phyloP scores from a whole-genome alignment of 495 filamentous ascomycete genomes.

The Aspergillus nidulans region DNA sequence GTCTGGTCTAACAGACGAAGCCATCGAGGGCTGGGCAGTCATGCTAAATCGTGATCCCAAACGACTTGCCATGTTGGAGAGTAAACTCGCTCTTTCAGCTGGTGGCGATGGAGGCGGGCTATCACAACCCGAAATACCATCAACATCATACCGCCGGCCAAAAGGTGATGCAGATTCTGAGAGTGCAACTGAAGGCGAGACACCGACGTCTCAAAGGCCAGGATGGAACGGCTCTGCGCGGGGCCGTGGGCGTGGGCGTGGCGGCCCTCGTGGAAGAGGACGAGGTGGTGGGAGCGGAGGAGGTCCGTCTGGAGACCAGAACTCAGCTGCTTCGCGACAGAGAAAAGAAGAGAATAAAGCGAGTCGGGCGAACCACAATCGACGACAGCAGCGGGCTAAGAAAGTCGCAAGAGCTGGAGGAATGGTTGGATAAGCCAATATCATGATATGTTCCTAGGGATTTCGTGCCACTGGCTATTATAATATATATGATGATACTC shows the following conservation, averaged over 20 bases:
- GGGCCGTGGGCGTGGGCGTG: conserved; percentile 23
- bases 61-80: conserved; percentile 60
- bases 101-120: conserved; percentile 34
- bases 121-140: conserved; percentile 53
- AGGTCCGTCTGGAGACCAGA: conserved; percentile 46
- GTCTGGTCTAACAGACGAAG: conserved; percentile 89
- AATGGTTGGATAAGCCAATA: conserved; percentile 10
- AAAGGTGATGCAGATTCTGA: conserved; percentile 28
- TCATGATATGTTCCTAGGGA: not conserved
- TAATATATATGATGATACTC: not conserved
- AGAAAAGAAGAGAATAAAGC: conserved; percentile 77
- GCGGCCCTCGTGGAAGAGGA: conserved; percentile 37
- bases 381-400: conserved; percentile 67
- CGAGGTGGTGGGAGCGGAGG: conserved; percentile 54
- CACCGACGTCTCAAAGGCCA: conserved; percentile 13
- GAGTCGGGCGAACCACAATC: conserved; percentile 71
- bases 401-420: conserved; percentile 68
- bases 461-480: not conserved
- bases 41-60: conserved; percentile 74
- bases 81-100: conserved; percentile 54
- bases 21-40: conserved; percentile 87
- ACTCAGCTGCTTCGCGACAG: conserved; percentile 56
- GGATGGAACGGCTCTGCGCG: conserved; percentile 27
- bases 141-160: conserved; percentile 53
- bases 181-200: conserved; percentile 26